Percentiles rank a stretch among this genome's conserved stretches.
phyloP scores from a whole-genome alignment of 164 flowering plant species.

The Amborella trichopoda region DNA sequence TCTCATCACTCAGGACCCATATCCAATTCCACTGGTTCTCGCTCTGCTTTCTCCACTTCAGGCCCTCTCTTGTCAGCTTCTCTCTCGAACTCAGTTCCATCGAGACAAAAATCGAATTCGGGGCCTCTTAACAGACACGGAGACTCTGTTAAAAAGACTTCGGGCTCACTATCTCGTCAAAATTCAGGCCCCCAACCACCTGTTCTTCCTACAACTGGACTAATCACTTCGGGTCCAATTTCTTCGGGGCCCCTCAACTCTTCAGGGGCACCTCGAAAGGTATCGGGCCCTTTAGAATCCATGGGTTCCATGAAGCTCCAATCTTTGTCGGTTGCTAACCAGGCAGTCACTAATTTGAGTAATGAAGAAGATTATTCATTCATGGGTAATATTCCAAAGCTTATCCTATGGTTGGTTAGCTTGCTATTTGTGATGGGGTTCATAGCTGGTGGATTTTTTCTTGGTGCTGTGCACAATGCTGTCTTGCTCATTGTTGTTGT shows the following conservation, averaged over 20 bases:
- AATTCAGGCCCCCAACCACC: neutral
- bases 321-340: neutral
- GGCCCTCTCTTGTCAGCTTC: neutral
- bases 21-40: neutral
- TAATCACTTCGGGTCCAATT: conserved; percentile 1
- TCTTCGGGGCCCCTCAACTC: neutral
- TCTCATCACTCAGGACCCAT: neutral
- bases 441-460: conserved; percentile 2
- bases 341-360: neutral
- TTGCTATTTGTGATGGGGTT: conserved; percentile 1
- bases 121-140: conserved; percentile 1
- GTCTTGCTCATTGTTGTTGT: neutral
- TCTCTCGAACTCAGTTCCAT: neutral
- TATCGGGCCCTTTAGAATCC: conserved; percentile 1
- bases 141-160: conserved; percentile 1
- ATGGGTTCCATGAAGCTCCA: neutral
- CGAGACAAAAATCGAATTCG: conserved; percentile 1
- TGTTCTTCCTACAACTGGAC: conserved; percentile 1
- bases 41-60: neutral
- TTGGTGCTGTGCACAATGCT: neutral
- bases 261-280: neutral
- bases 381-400: neutral
- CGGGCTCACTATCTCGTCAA: conserved; percentile 1
- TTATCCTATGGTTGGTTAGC: neutral
- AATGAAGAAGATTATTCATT: conserved; percentile 1